phyloP scores from a whole-genome alignment of 768 basidiomycete species.

The Gymnopilus dilepis region DNA sequence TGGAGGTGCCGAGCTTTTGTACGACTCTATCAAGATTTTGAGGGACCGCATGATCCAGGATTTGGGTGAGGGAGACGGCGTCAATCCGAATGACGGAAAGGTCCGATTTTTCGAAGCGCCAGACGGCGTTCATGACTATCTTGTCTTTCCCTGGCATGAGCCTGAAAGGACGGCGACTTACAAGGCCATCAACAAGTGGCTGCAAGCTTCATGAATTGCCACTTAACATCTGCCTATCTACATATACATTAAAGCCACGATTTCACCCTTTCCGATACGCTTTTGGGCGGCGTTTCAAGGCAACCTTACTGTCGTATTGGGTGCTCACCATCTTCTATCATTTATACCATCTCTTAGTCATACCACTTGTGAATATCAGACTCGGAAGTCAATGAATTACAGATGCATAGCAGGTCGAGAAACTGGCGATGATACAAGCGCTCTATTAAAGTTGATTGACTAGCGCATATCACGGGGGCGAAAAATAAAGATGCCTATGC shows the following conservation, averaged over 20 bases:
- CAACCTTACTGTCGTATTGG: not conserved
- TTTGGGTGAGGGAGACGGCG: conserved; percentile 50
- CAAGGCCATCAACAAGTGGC: conserved; percentile 55
- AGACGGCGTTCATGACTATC: conserved; percentile 60
- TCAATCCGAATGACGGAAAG: conserved; percentile 42
- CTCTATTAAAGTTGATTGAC: not conserved
- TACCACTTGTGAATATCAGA: not conserved
- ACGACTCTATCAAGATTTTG: conserved; percentile 55
- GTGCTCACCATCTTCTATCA: not conserved
- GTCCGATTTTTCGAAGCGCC: conserved; percentile 54
- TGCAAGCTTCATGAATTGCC: conserved; percentile 21
- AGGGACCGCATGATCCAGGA: conserved; percentile 55
- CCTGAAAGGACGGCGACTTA: conserved; percentile 56
- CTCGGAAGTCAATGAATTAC: not conserved
- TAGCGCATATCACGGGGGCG: not conserved
- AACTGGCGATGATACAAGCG: not conserved
- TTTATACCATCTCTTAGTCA: not conserved
- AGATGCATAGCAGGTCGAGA: not conserved
- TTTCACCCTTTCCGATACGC: no score
- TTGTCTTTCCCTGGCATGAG: conserved; percentile 55
- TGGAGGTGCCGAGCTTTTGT: conserved; percentile 62
- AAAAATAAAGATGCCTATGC: not conserved
- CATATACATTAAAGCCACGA: no score
- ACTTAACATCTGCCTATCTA: no score
- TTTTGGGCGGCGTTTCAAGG: no score